Base-by-base conservation (phyloP, 2,329 filamentous ascomycete species). In the Pseudocercospora cruenta region DNA sequence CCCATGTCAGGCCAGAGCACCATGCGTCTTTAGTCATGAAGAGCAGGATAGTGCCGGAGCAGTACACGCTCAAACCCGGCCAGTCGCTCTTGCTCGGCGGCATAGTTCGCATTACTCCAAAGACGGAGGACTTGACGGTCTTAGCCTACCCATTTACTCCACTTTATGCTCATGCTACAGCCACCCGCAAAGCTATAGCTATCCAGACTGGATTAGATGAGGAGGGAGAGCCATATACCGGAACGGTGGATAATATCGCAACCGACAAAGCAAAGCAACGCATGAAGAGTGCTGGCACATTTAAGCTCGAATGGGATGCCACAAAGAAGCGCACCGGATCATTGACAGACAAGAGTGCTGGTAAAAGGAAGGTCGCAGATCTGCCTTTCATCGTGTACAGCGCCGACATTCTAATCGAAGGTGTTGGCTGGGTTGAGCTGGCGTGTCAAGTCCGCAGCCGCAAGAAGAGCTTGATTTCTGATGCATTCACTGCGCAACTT, bases 351-450 rank as follows among this genome's bases (percentile, higher is more conserved):
- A 67, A 54, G 22, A 83, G 86, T 58, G 91, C 87, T 1, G 85
- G 85, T 53, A 88, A 85, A 45, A 82, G 90, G 54, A 88, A 86
- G 63, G 85, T 90, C 0, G 88, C 92, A 1, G 81, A 84, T 16
- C 82, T 98, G 4, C 92, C 93, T 0, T 99, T 94, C 78, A 86
- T 87, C 14, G 88, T 98, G 1, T 84, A 95, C 67, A 88, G 90
- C 8, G 86, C 90, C 0, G 96, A 99, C 75, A 88, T 99, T 24
- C 82, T 99, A 14, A 88, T 99, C 58, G 94, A 98, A 77, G 93
- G 95, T 1, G 90, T 93, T 26, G 95, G 95, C 7, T 99, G 96
- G 91, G 86, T 99, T 2, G 95, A 99, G 79, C 79, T 99, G 47
- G 89, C 89, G 0, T 90, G 90, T 2, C 94, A 99, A 79, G 87